Conservation (phyloP, 768 basidiomycete genomes). For the Boletus sp. region DNA sequence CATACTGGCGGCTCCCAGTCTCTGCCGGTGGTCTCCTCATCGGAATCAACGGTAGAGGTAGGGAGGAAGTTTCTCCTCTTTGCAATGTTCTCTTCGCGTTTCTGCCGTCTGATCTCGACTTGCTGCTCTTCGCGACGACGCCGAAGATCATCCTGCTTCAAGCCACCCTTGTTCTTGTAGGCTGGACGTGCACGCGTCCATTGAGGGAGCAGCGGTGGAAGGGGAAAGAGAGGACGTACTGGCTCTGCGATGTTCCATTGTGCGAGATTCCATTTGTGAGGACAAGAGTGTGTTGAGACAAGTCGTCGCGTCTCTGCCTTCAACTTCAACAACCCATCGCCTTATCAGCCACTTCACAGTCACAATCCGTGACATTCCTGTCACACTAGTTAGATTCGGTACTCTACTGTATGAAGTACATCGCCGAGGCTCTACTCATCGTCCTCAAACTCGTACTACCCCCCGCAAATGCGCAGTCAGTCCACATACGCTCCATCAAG, state of each 20-base stretch:
- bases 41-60: slow-evolving; percentile 73
- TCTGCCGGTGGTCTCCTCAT: slow-evolving; percentile 77
- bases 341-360: slow-evolving; percentile 24
- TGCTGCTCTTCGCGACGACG: slow-evolving; percentile 97
- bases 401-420: background rate
- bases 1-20: slow-evolving; percentile 76
- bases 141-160: slow-evolving; percentile 91
- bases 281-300: background rate
- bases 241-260: slow-evolving; percentile 71
- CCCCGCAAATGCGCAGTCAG: slow-evolving; percentile 18
- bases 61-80: slow-evolving; percentile 95
- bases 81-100: slow-evolving; percentile 97
- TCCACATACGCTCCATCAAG: background rate
- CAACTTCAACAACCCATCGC: slow-evolving; percentile 10
- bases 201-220: slow-evolving; percentile 16
- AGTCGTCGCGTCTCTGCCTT: slow-evolving; percentile 12
- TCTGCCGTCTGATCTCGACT: slow-evolving; percentile 97
- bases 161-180: slow-evolving; percentile 87
- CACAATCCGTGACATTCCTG: background rate
- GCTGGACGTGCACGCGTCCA: slow-evolving; percentile 52
- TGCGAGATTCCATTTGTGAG: slow-evolving; percentile 55
- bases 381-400: background rate
- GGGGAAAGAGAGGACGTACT: slow-evolving; percentile 42
- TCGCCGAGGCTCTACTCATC: slow-evolving; percentile 45
- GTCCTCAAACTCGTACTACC: slow-evolving; percentile 76